A percentile compares a stretch with the other conserved stretches of the same genome.
Conservation (phyloP, 768 basidiomycete species). For the Sarcomyxa edulis region DNA sequence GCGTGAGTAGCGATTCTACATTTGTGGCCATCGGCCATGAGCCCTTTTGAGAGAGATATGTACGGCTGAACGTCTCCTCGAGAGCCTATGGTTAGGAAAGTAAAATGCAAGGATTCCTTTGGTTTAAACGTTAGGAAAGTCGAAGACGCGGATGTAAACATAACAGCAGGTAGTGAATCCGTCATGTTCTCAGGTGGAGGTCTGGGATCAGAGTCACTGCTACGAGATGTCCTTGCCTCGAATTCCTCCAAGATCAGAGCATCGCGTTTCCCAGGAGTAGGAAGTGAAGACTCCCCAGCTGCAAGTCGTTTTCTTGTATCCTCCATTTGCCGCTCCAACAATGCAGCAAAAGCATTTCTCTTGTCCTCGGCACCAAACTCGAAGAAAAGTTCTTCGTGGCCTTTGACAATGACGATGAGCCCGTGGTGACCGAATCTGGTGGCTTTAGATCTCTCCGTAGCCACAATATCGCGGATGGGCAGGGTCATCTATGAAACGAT, state of each 20-base stretch:
- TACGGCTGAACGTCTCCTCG: constrained; percentile 98
- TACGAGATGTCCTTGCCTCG: constrained; percentile 41
- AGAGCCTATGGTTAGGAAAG: constrained; percentile 93
- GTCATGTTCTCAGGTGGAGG: constrained; percentile 52
- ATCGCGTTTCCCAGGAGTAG: constrained; percentile 57
- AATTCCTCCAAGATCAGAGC: constrained; percentile 85
- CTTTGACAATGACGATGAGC: constrained; percentile 84
- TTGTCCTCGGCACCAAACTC: constrained; percentile 84
- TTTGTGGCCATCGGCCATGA: constrained; percentile 85
- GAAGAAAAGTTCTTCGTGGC: constrained; percentile 97
- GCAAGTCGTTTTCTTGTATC: constrained; percentile 48
- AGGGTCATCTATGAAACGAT: constrained; percentile 74
- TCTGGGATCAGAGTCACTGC: constrained; percentile 35
- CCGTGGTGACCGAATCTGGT: constrained; percentile 89
- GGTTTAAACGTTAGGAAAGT: constrained; percentile 98
- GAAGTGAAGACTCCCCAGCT: constrained; percentile 33
- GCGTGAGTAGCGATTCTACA: constrained; percentile 92
- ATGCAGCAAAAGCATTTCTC: constrained; percentile 67
- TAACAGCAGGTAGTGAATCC: constrained; percentile 79
- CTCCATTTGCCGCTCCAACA: constrained; percentile 82
- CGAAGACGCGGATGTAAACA: constrained; percentile 95
- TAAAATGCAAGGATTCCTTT: constrained; percentile 76
- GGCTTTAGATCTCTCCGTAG: constrained; percentile 79
- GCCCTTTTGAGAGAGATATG: constrained; percentile 89
- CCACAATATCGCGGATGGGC: constrained; percentile 83